These are phyloP conservation scores for Phaeosphaeria sp. DNA, from an alignment of 2,329 filamentous ascomycete species.

Conservation along the genomic window DNA sequence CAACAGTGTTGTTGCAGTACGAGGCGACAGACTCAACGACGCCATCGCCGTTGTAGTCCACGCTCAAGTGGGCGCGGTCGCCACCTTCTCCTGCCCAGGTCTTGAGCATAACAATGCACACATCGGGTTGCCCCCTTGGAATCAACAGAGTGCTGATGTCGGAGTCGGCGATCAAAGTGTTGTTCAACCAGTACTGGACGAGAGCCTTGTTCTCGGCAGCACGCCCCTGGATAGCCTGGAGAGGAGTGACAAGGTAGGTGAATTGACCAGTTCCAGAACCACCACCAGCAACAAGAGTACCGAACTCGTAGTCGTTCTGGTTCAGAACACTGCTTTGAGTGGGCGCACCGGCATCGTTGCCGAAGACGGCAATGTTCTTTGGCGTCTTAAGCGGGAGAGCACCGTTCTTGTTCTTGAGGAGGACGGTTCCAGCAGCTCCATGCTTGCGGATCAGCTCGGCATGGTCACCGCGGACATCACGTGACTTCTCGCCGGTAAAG, in stretches of 20 bases:
- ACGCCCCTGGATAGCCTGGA: slow-evolving; percentile 49
- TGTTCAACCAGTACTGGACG: slow-evolving; percentile 56
- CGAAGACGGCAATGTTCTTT: slow-evolving; percentile 57
- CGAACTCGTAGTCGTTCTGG: slow-evolving; percentile 42
- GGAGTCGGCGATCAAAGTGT: slow-evolving; percentile 46
- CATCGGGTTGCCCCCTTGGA: slow-evolving; percentile 49
- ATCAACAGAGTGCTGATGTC: slow-evolving; percentile 35
- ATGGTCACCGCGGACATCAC: slow-evolving; percentile 52
- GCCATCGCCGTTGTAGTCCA: slow-evolving; percentile 51
- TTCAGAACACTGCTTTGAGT: slow-evolving; percentile 55
- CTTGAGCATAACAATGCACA: slow-evolving; percentile 67
- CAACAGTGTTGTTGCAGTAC: slow-evolving; percentile 60
- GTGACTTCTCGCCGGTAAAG: slow-evolving; percentile 41
- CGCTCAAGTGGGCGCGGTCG: slow-evolving; percentile 50
- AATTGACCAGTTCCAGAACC: slow-evolving; percentile 53
- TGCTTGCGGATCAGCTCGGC: slow-evolving; percentile 49
- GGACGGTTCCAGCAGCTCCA: slow-evolving; percentile 50
- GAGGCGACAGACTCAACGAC: slow-evolving; percentile 56
- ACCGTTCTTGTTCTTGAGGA: slow-evolving; percentile 58
- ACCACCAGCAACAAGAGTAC: slow-evolving; percentile 54
- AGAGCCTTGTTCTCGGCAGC: slow-evolving; percentile 40
- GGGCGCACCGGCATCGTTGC: slow-evolving; percentile 55
- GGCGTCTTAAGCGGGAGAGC: slow-evolving; percentile 62
- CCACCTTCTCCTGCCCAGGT: slow-evolving; percentile 55
- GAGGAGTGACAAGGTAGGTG: slow-evolving; percentile 50